Percentiles rank a stretch among this genome's conserved stretches.
These are phyloP conservation scores for Silene noctiflora DNA, from an alignment of 179 eudicot genomes.

Conservation along the genomic window DNA sequence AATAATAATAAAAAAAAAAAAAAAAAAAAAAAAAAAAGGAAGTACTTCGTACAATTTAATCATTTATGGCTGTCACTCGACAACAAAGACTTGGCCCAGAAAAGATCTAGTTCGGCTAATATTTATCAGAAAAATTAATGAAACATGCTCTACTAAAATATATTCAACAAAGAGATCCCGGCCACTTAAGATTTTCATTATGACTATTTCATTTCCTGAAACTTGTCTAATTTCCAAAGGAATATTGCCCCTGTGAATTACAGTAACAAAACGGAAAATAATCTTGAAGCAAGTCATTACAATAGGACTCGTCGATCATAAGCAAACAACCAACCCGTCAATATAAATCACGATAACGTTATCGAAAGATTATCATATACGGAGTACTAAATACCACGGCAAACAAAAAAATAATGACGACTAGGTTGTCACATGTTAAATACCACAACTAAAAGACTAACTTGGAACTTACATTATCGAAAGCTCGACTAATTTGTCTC, in stretches of 20 bases:
- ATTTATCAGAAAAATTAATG: background rate
- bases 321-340: background rate
- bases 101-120: no score
- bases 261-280: background rate
- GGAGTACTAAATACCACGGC: no score
- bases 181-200: background rate
- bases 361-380: background rate
- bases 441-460: constrained; percentile 11
- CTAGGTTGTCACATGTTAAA: constrained; percentile 9
- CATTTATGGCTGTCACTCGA: background rate
- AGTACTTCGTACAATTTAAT: background rate
- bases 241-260: background rate
- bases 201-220: constrained; percentile 3
- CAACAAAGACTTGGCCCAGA: background rate
- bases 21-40: background rate
- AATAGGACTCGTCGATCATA: background rate
- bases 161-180: background rate
- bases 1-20: background rate
- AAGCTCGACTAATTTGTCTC: constrained; percentile 87
- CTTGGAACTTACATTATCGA: constrained; percentile 69
- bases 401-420: background rate
- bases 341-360: background rate
- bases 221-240: background rate
- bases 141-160: constrained; percentile 1
- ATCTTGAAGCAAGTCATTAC: background rate